These are phyloP conservation scores for Dentipellis fragilis DNA, from an alignment of 768 basidiomycete genomes.

Conservation along the genomic window DNA sequence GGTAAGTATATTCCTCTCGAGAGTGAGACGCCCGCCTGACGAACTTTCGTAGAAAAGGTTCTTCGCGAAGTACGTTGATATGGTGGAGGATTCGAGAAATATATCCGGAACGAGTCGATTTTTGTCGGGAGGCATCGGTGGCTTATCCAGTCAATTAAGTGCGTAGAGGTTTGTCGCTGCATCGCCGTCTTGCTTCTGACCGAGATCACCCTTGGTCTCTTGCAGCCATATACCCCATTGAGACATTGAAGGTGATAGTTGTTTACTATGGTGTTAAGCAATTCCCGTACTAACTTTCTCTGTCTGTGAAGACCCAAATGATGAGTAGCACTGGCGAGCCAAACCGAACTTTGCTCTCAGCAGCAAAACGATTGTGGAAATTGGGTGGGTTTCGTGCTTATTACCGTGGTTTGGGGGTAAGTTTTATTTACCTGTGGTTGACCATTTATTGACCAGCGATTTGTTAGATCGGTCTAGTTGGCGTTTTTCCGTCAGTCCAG, in stretches of 20 bases:
- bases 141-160: conserved; percentile 89
- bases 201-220: conserved; percentile 3
- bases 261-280: background rate
- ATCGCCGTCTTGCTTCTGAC: conserved; percentile 11
- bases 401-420: conserved; percentile 83
- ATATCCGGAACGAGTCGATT: conserved; percentile 87
- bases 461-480: conserved; percentile 79
- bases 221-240: conserved; percentile 90
- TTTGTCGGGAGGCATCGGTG: conserved; percentile 90
- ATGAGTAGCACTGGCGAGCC: conserved; percentile 75
- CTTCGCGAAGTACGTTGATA: conserved; percentile 86
- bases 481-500: conserved; percentile 84
- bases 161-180: conserved; percentile 19
- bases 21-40: conserved; percentile 1
- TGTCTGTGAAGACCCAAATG: conserved; percentile 69
- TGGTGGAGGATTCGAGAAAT: conserved; percentile 78
- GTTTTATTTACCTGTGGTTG: conserved; percentile 23
- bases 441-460: conserved; percentile 12
- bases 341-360: conserved; percentile 46
- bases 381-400: conserved; percentile 76
- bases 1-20: conserved; percentile 33
- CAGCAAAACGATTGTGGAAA: conserved; percentile 66
- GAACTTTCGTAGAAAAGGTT: conserved; percentile 66
- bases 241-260: conserved; percentile 73
- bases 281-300: background rate